phyloP scores from a whole-genome alignment of 768 basidiomycete genomes.

The Psilocybe tampanensis region DNA sequence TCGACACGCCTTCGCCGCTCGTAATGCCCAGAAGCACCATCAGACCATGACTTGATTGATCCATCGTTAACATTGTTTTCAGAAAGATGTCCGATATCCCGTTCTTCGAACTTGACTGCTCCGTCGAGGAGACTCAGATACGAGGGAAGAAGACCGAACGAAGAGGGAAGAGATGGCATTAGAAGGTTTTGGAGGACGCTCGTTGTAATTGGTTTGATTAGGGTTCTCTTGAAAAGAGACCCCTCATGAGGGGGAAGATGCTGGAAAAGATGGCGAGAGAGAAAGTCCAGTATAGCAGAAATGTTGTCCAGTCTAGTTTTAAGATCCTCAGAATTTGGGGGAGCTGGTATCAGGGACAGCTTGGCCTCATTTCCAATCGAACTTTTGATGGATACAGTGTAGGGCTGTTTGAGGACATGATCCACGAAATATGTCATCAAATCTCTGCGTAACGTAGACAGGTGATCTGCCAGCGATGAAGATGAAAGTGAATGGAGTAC shows the following conservation, averaged over 20 bases:
- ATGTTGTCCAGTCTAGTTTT: conserved; percentile 56
- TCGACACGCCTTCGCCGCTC: conserved; percentile 71
- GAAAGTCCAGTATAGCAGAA: conserved; percentile 60
- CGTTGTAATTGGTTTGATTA: conserved; percentile 61
- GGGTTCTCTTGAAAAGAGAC: conserved; percentile 50
- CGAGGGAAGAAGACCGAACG: conserved; percentile 55
- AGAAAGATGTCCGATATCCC: conserved; percentile 50
- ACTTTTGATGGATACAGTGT: conserved; percentile 38
- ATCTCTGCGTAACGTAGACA: conserved; percentile 68
- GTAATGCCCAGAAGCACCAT: conserved; percentile 72
- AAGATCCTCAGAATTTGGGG: conserved; percentile 41
- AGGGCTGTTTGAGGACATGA: conserved; percentile 54
- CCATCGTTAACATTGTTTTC: conserved; percentile 49
- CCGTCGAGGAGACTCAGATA: conserved; percentile 60
- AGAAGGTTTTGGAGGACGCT: conserved; percentile 70
- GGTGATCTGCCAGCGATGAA: conserved; percentile 52
- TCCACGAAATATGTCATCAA: conserved; percentile 62
- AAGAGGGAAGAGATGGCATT: conserved; percentile 68
- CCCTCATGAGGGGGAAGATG: conserved; percentile 50
- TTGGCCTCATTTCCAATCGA: conserved; percentile 42
- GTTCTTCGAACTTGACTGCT: conserved; percentile 71
- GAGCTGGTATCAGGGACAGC: conserved; percentile 49
- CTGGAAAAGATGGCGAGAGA: conserved; percentile 58
- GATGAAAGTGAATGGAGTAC: conserved; percentile 63
- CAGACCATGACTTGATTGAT: conserved; percentile 68